Evolutionary conservation across 257 asterid genomes (phyloP), one percentile per base, ranked within the genome.

Genomic region (Fraxinus cuspidata): DNA sequence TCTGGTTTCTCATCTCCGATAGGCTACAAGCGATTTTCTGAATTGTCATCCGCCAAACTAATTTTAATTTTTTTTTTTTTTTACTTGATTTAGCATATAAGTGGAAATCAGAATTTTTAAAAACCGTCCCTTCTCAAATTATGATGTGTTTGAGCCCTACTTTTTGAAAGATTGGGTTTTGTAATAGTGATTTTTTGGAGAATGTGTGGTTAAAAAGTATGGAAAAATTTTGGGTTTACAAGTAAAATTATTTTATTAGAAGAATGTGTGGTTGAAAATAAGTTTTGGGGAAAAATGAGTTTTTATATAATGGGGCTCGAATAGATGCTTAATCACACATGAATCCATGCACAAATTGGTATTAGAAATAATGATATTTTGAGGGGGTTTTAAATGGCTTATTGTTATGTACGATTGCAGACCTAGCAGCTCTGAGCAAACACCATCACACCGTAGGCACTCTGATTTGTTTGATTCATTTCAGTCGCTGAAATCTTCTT

Each of bases 391-490:
- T n/a, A 58, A 31, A 58, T 69, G 37, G 73, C 75, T 80, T 60
- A 74, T 75, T 35, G 32, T 66, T 66, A 34, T 58, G 35, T 78
- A 35, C 38, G 27, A 67, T 73, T 82, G 84, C 92, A 94, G 99
- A 87, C 82, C 89, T 78, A 80, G 85, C 86, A 85, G 89, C 88
- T 79, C 86, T 40, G 93, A 88, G 78, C 86, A 80, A 73, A 83
- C 84, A 29, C 81, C 85, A 32, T 60, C 87, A 81, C 53, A 27
- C 37, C 88, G 83, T 35, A 80, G 91, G 78, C 88, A 92, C 70
- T 88, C 96, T 35, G 96, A 92, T 86, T 25, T 94, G 28, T 92
- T 92, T 13, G 97, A 91, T 84, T 88, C 98, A 12, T 90, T 94
- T 79, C 95, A 88, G 82, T 92, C 99, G 0, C 83, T 91, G 74